Evolutionary conservation across 306 rosid genomes (phyloP).

Genomic region (Begonia fuchsioides): DNA sequence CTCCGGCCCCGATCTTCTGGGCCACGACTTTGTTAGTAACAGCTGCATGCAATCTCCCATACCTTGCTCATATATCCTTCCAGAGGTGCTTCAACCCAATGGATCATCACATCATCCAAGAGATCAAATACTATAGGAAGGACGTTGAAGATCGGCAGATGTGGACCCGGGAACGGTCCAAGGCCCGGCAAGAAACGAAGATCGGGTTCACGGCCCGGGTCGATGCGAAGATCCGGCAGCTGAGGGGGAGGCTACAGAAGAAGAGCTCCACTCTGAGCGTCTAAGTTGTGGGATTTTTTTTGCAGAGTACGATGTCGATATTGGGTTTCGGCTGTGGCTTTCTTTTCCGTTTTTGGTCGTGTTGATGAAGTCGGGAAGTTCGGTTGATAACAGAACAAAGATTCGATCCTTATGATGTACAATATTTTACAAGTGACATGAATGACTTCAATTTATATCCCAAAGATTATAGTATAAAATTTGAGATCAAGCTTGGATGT

Average conservation of each 20-base stretch:
- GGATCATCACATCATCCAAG: slow-evolving; percentile 91
- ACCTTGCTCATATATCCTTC: slow-evolving; percentile 63
- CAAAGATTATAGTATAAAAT: too few relatives aligned
- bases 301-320: slow-evolving; percentile 18
- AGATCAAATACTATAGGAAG: slow-evolving; percentile 72
- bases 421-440: slow-evolving; percentile 19
- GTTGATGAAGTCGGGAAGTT: slow-evolving; percentile 18
- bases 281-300: slow-evolving; percentile 4
- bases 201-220: slow-evolving; percentile 98
- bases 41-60: slow-evolving; percentile 67
- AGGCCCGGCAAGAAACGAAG: slow-evolving; percentile 83
- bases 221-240: slow-evolving; percentile 72
- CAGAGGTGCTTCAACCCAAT: slow-evolving; percentile 80
- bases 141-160: slow-evolving; percentile 67
- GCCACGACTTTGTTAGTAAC: slow-evolving; percentile 57
- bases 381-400: slow-evolving; percentile 20
- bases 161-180: slow-evolving; percentile 81
- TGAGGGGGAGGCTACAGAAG: slow-evolving; percentile 63
- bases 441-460: too few relatives aligned
- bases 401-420: slow-evolving; percentile 48
- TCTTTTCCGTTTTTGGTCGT: slow-evolving; percentile 13
- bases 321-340: slow-evolving; percentile 10
- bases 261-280: slow-evolving; percentile 24
- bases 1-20: slow-evolving; percentile 85
- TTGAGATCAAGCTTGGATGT: too few relatives aligned